Evolutionary conservation across 2,329 filamentous ascomycete genomes (phyloP).

Genomic region (Acephala macrosclerotiorum): DNA sequence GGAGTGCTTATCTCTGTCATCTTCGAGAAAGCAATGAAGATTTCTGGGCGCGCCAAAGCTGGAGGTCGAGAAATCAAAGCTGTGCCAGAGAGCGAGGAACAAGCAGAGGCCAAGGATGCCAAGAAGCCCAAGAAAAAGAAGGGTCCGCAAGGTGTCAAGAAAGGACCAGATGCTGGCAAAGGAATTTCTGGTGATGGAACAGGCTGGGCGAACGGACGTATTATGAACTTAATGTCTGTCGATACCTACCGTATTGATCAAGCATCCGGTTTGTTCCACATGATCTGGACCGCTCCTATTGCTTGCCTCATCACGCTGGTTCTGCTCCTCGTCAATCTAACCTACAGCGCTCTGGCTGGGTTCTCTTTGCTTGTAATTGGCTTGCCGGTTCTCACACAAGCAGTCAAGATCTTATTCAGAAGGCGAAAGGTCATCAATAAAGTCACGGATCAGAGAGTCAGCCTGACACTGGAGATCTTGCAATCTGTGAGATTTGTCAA

Average conservation of each 20-base stretch:
- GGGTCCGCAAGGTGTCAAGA: conserved; percentile 46
- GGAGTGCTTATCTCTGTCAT: conserved; percentile 85
- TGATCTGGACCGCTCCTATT: conserved; percentile 88
- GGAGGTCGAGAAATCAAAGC: conserved; percentile 66
- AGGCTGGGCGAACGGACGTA: conserved; percentile 92
- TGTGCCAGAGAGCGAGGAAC: conserved; percentile 48
- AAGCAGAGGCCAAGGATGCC: conserved; percentile 53
- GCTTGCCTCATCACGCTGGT: conserved; percentile 80
- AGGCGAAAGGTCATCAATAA: conserved; percentile 87
- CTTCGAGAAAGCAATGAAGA: conserved; percentile 90
- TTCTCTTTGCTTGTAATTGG: conserved; percentile 83
- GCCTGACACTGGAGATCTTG: conserved; percentile 90
- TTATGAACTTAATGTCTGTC: conserved; percentile 93
- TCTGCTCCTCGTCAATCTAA: conserved; percentile 84
- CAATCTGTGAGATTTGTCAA: conserved; percentile 95
- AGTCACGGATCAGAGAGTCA: conserved; percentile 90
- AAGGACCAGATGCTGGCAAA: conserved; percentile 49
- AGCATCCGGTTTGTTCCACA: conserved; percentile 87
- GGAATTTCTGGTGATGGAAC: conserved; percentile 72
- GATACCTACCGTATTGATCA: conserved; percentile 94
- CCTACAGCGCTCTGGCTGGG: conserved; percentile 87
- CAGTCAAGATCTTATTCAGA: conserved; percentile 78
- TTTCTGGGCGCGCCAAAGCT: conserved; percentile 87
- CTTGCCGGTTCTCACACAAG: conserved; percentile 77
- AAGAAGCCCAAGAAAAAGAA: conserved; percentile 39